Evolutionary conservation across 164 flowering plant species (phyloP), one percentile per base, ranked within the genome.

Genomic region (Magnolia changhungtana): DNA sequence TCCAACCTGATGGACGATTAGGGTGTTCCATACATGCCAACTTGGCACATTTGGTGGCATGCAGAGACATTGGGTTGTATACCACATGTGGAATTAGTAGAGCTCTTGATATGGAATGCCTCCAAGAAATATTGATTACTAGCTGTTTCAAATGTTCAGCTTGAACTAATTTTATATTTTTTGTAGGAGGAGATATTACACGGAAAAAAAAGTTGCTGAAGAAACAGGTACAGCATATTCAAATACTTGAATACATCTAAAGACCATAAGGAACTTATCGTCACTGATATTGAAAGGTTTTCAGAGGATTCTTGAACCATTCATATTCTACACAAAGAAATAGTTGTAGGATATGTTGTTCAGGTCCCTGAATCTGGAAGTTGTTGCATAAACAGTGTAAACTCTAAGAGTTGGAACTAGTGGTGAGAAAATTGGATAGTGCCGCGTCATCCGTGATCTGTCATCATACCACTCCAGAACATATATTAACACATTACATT

Each of bases 201-300:
- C 85, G 99, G 83, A 96, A 96, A 78, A 93, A 93, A 91, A 96
- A 96, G 75, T 82, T 96, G 83, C 91, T 96, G 69, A 92, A 84
- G 86, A 96, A 96, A 85, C 99, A 93, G 96, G 98, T 92, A 70
- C 13, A 58, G 65, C 27, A 45, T 13, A 74, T 69, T 52, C 51
- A 69, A 64, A 6, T 71, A 49, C 5, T 31, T 59, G 29, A 27
- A 27, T 73, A 7, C 27, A 59, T 59, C 45, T 74, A 61, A 31
- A 27, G 5, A 21, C n/a, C 13, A 8, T 31, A 23, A 11, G 61
- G 63, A 74, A 58, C 50, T 45, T 63, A 18, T 18, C 31, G 31
- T 13, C 14, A 49, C 8, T 63, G 20, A 8, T 70, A 9, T 20
- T 21, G 14, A 76, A 61, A 76, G 18, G 65, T 45, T 45, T 45